A percentile compares a stretch with the other conserved stretches of the same genome.
These are phyloP conservation scores for Oryza nivara DNA, from an alignment of 176 grass and related monocot species.

Conservation along the genomic window DNA sequence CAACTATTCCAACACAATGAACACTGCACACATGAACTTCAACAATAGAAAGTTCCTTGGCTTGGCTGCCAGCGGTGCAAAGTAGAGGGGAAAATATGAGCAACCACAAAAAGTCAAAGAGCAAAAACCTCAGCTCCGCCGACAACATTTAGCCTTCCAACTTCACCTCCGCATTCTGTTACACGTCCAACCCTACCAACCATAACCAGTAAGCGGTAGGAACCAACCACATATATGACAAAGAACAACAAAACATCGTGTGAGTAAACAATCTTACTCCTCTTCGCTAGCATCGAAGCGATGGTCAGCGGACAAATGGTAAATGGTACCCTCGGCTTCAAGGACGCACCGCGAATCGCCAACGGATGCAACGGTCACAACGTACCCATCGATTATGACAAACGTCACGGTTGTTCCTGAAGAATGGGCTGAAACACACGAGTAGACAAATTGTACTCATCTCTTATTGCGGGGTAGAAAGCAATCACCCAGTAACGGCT, in stretches of 20 bases:
- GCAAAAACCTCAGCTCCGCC: slow-evolving; percentile 79
- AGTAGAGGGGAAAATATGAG: slow-evolving; percentile 21
- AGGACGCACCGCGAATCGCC: slow-evolving; percentile 85
- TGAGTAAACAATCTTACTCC: slow-evolving; percentile 60
- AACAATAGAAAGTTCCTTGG: background rate
- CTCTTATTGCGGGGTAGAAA: background rate
- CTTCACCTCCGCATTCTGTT: slow-evolving; percentile 84
- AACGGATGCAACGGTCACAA: slow-evolving; percentile 80
- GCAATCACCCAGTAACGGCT: background rate
- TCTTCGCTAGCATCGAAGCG: slow-evolving; percentile 80
- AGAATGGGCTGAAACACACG: slow-evolving; percentile 58
- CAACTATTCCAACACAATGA: background rate
- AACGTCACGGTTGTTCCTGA: slow-evolving; percentile 92
- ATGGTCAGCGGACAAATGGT: slow-evolving; percentile 84
- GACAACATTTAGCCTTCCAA: slow-evolving; percentile 79
- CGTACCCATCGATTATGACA: slow-evolving; percentile 81
- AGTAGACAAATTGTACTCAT: slow-evolving; percentile 19
- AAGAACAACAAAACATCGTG: background rate
- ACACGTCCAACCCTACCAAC: slow-evolving; percentile 77
- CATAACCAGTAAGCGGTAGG: slow-evolving; percentile 15
- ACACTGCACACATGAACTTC: background rate
- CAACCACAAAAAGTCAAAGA: slow-evolving; percentile 25
- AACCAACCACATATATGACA: background rate
- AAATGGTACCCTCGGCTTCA: slow-evolving; percentile 75
- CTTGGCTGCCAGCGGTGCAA: slow-evolving; percentile 9